These are phyloP conservation scores for Handroanthus guayacan DNA, from an alignment of 257 asterid species.

Conservation along the genomic window DNA sequence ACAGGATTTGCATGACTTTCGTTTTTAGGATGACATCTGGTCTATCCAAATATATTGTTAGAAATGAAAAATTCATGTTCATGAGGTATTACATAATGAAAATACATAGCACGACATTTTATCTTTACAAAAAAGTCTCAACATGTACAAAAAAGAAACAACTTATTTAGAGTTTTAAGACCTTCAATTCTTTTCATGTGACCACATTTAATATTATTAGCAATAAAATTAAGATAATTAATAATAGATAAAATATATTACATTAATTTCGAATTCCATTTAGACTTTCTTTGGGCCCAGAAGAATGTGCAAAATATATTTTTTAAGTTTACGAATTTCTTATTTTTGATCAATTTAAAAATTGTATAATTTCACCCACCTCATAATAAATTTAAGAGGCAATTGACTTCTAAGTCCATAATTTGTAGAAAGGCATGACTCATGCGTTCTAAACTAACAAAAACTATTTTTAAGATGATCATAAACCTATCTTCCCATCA, in stretches of 20 bases:
- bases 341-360: not conserved
- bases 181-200: too few species aligned
- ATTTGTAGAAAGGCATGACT: constrained; percentile 18
- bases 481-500: constrained; percentile 12
- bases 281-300: not conserved
- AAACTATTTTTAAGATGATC: not conserved
- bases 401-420: constrained; percentile 23
- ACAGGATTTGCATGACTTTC: too few species aligned
- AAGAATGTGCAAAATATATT: not conserved
- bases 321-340: not conserved
- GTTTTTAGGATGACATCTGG: too few species aligned
- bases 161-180: too few species aligned
- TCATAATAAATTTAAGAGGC: not conserved
- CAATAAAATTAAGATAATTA: not conserved
- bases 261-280: not conserved
- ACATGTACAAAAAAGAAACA: too few species aligned
- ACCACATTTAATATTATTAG: too few species aligned
- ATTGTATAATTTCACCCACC: not conserved
- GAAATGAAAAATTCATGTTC: too few species aligned
- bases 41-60: too few species aligned
- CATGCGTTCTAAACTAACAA: constrained; percentile 8
- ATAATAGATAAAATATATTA: not conserved
- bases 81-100: too few species aligned
- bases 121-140: too few species aligned
- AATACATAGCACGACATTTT: too few species aligned